Base-by-base conservation (phyloP, 768 basidiomycete species). In the Psilocybe subaeruginosa region DNA sequence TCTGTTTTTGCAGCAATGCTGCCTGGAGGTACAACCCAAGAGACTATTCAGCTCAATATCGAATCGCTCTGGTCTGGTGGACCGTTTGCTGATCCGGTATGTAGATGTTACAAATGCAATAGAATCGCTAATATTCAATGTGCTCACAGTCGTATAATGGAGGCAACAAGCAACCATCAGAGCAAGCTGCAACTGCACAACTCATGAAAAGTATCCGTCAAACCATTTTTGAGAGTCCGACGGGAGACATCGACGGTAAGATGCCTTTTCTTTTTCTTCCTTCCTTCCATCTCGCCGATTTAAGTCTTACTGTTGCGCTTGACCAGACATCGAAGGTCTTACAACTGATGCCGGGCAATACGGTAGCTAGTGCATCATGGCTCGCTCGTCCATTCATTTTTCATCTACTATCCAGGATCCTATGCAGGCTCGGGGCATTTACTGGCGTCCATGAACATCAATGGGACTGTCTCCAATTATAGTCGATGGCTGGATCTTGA, bases 61-160 rank as follows among this genome's bases (percentile, higher is more conserved):
- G 90, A 92, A 68, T 86, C 87, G 12, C 75, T 92, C 8, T 92
- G 91, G 90, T 81, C 85, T 17, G 90, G 90, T 17, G 90, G 90
- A 3, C 87, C 89, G 7, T 89, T 89, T 63, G 78, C 83, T 50
- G 85, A 89, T 66, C 80, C 82, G 8, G 89, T 90, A 68, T 31
- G 56, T 37, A 12, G 80, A 73, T 14, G n/a, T 39, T 17, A 48
- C 33, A 30, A 39, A 35, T 29, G 30, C 50, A 33, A 16, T 37
- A 9, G 16, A 8, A 12, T 30, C 14, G 7, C 30, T 30, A 9
- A 48, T 61, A 37, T 19, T 37, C 41, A 4, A 11, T 14, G 46
- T 17, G 33, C 51, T 43, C 19, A 5, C 39, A 86, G 87, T 33
- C 79, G 0, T 91, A 91, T 68, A 89, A 89, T 65, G 90, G 90